Conservation (phyloP, 1,284 basidiomycete species). For the Trichosporon ovoides region DNA sequence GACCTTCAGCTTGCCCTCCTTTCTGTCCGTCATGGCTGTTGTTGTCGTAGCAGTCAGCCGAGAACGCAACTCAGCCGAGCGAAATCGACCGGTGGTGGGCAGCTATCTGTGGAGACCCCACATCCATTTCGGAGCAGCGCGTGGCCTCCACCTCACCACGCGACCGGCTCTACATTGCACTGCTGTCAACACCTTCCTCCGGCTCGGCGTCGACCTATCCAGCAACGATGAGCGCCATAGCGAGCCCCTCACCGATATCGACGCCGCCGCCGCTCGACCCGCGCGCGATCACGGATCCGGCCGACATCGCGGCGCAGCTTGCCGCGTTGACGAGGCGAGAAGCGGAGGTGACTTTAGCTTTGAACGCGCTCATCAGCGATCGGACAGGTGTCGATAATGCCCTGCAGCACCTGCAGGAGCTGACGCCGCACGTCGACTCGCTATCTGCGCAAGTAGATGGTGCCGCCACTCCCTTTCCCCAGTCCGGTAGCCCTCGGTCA, state of each 20-base stretch:
- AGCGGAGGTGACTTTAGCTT: conserved; percentile 65
- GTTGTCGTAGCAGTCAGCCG: neutral
- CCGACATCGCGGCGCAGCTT: conserved; percentile 44
- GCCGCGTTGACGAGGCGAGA: conserved; percentile 68
- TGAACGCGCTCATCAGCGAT: conserved; percentile 65
- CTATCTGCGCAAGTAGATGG: conserved; percentile 60
- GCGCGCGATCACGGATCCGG: conserved; percentile 34
- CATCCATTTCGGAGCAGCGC: no score
- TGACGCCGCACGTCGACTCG: conserved; percentile 61
- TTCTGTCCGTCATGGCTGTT: neutral
- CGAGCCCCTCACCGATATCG: conserved; percentile 10
- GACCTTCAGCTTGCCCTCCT: conserved; percentile 2
- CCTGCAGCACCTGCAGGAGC: conserved; percentile 59
- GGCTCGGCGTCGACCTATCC: neutral
- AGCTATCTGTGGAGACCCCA: no score
- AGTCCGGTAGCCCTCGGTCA: neutral
- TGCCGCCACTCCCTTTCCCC: neutral
- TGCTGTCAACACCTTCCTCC: neutral
- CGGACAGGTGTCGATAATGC: conserved; percentile 63
- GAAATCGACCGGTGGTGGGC: no score
- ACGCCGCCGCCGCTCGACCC: conserved; percentile 30
- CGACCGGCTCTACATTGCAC: neutral
- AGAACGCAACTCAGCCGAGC: neutral
- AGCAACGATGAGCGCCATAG: conserved; percentile 1
- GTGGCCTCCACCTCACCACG: neutral